Base-by-base conservation (phyloP, 2,329 filamentous ascomycete species). In the Epichloe gansuensis region DNA sequence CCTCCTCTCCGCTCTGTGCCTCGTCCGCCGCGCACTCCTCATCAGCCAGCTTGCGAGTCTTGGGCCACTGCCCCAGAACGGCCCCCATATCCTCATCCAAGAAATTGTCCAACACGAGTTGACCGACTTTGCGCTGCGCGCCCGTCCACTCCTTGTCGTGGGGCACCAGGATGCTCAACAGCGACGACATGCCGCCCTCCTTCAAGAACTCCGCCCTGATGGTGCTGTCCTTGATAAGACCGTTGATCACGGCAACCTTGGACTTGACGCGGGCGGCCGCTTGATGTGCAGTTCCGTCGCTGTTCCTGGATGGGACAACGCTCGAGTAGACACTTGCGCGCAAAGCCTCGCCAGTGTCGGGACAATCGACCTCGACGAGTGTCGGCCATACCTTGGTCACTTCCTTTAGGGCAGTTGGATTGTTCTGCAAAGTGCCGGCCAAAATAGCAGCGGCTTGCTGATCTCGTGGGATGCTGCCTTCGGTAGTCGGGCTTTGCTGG, bases 31-130 rank as follows among this genome's bases (percentile, higher is more conserved):
- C 63, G 46, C 74, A 78, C 47, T 65, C 57, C 52, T 59, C 59
- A 21, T 71, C 68, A 25, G 63, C 63, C 41, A 63, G 59, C 48
- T 66, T 66, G 4, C 60, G 57, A 21, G 57, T 59, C 23, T 57
- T 69, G 0, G 80, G 80, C 80, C 80, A 85, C 56, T 78, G 67
- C 0, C 79, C 78, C 17, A 75, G 57, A 25, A 70, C 68, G 2
- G 81, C 81, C 42, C 81, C 81, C 73, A 83, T 81, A 53, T 77
- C 73, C 56, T 76, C 74, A 60, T 86, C 82, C n/a, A 86, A 68
- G 61, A 86, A 86, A 55, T 75, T 82, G 61, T 86, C 83, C 37
- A 78, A 71, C 31, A 84, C 72, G 52, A 85, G 70, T 55, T 80
- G 72, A 2, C 76, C 79, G 25, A 77, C 75, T 60, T 76, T 80